Evolutionary conservation across 2,329 filamentous ascomycete genomes (phyloP).

Genomic region (Claviceps citrina): DNA sequence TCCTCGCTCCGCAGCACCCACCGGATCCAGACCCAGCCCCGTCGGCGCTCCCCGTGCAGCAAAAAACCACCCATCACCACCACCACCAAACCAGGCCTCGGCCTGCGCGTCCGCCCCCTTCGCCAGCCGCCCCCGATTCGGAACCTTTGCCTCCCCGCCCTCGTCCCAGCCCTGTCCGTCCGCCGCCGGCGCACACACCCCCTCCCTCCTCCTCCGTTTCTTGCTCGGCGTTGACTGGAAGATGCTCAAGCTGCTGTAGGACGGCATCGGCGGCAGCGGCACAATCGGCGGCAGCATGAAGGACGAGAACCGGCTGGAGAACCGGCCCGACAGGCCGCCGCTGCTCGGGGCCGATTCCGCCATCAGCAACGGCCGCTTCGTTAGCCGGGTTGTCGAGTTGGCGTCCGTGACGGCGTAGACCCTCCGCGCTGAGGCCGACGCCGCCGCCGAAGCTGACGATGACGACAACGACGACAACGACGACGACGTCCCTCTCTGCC

Average conservation of each 20-base stretch:
- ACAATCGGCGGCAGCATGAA: slow-evolving; percentile 15
- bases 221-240: slow-evolving; percentile 11
- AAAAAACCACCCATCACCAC: no score
- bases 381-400: slow-evolving; percentile 15
- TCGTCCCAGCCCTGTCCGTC: slow-evolving; percentile 14
- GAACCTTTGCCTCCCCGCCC: slow-evolving; percentile 14
- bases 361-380: slow-evolving; percentile 16
- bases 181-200: no score
- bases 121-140: no score
- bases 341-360: slow-evolving; percentile 5
- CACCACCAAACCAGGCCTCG: slow-evolving; percentile 15
- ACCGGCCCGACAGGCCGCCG: slow-evolving; percentile 8
- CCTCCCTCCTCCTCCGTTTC: background rate
- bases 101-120: background rate
- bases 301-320: slow-evolving; percentile 18
- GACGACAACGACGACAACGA: no score
- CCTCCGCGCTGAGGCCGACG: no score
- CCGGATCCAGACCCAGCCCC: no score
- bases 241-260: slow-evolving; percentile 17
- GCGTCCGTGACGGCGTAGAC: slow-evolving; percentile 16
- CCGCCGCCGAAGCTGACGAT: no score
- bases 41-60: slow-evolving; percentile 24
- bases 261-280: slow-evolving; percentile 18
- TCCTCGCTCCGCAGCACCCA: no score
- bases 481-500: slow-evolving; percentile 8